phyloP scores from a whole-genome alignment of 1,139 yeast genomes.

The Zygoascus sp. region DNA sequence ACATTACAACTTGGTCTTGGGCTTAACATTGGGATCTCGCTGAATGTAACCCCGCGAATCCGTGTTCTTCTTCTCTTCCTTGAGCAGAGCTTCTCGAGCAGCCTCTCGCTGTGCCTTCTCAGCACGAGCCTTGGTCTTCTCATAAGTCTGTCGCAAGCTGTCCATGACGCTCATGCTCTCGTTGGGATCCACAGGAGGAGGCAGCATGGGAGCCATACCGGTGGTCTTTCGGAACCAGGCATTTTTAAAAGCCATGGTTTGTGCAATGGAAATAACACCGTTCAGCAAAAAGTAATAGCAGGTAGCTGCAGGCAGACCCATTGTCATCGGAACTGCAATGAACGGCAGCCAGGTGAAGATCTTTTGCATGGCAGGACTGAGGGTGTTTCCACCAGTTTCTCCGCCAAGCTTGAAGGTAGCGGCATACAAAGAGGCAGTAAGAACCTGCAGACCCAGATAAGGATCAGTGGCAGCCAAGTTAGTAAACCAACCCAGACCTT shows the following conservation, averaged over 20 bases:
- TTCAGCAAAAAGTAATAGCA: constrained; percentile 81
- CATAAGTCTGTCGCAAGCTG: constrained; percentile 42
- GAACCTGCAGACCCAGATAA: constrained; percentile 76
- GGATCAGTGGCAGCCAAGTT: constrained; percentile 86
- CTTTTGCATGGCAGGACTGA: constrained; percentile 68
- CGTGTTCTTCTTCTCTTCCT: constrained; percentile 25
- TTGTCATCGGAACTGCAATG: constrained; percentile 78
- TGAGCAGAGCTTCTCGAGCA: constrained; percentile 27
- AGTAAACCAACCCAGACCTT: constrained; percentile 80
- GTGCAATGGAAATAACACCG: constrained; percentile 68
- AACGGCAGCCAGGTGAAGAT: constrained; percentile 71
- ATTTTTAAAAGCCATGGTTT: constrained; percentile 61
- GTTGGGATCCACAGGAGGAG: constrained; percentile 39
- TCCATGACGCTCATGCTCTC: constrained; percentile 42
- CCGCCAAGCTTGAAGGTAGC: constrained; percentile 79
- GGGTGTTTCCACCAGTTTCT: constrained; percentile 77
- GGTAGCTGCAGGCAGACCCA: constrained; percentile 79
- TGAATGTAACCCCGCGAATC: constrained; percentile 22
- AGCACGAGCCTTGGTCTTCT: constrained; percentile 52
- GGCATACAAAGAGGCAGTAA: constrained; percentile 78
- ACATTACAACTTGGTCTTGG: constrained; percentile 9
- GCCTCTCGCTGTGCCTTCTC: constrained; percentile 37
- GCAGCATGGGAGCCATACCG: constrained; percentile 64
- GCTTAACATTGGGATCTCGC: constrained; percentile 17
- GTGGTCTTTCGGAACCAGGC: constrained; percentile 51